Evolutionary conservation across 2,329 filamentous ascomycete genomes (phyloP), one percentile per base, ranked within the genome.

Genomic region (Ploettnerulaceae sp.): DNA sequence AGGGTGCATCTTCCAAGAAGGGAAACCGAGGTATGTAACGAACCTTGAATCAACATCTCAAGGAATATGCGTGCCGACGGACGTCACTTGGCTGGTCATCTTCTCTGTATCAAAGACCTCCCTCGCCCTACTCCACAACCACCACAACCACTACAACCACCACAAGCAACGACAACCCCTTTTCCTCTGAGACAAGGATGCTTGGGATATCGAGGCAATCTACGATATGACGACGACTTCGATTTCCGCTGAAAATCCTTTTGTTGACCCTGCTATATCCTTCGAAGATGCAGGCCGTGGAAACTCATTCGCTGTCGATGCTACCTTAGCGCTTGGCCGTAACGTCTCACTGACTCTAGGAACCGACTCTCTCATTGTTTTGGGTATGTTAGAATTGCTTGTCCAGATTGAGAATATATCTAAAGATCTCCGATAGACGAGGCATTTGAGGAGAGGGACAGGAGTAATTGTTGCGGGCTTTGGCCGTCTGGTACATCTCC

Each of bases 311-410:
- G 60, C 66, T 24, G 61, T 63, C 41, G 70, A 71, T 52, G 63
- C 68, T 38, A 76, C 73, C 31, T 66, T 81, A 46, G 62, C 67
- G 38, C 73, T 83, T 14, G 77, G 75, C 56, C 70, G 74, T 48
- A 74, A 77, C 62, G 77, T 76, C 8, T 78, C 74, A 20, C 66
- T 85, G 39, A 82, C 77, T 1, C 66, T 85, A 32, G 75, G 73
- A 15, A 75, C 73, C 1, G 79, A 84, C 57, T 72, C 76, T 22
- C 68, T 84, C 40, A 71, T 81, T 52, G 70, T 84, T 9, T 62
- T 77, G 44, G 77, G 78, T 80, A 68, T 67, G 32, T 2, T 12
- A 7, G 0, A 2, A 5, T 3, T 12, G 1, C 5, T 28, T 22
- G 6, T 38, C n/a, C 15, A 8, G 14, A 41, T 21, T 7, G 22